Evolutionary conservation across 331 rosid species (phyloP), one percentile per base, ranked within the genome.

Genomic region (Quercus tomentella): DNA sequence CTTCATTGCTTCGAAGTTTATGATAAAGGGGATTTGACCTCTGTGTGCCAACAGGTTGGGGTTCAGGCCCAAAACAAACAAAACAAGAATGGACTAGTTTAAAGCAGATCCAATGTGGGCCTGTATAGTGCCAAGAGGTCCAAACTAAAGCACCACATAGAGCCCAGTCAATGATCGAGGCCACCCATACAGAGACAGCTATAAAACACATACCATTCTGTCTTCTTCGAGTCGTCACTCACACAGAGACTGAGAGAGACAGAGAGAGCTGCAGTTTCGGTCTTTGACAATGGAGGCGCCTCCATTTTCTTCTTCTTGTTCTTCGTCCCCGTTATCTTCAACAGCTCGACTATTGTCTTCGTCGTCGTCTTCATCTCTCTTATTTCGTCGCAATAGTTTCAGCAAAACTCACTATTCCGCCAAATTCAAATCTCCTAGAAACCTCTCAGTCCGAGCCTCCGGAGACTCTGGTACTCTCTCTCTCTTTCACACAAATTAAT

Each of bases 251-350:
- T 3, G 1, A 23, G 3, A 60, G 31, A 60, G 66, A 58, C 6
- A 41, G 12, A 54, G 43, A 77, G 56, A 16, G 7, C 54, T 7
- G 49, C 20, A 77, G 41, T 74, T 12, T 68, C 74, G 30, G 21
- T 23, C 6, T 18, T 35, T 74, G 81, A 51, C 84, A 71, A 94
- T 92, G 98, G 98, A 91, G 86, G 91, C 94, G 90, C 84, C 92
- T 80, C 79, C 96, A 14, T 82, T 80, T 43, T 52, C 41, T 14
- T 70, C 75, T 6, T 61, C 71, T 35, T 78, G 86, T 12, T 72
- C 82, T 14, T 68, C 91, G 22, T 78, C 83, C 2, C 80, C 83
- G 4, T 68, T 20, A 35, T 2, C 26, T 68, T 67, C 63, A 66
- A 25, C 77, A 49, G 16, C 54, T 49, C 54, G 54, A 49, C 17